Base-by-base conservation (phyloP, 2,329 filamentous ascomycete genomes). In the Sporothrix phasma region DNA sequence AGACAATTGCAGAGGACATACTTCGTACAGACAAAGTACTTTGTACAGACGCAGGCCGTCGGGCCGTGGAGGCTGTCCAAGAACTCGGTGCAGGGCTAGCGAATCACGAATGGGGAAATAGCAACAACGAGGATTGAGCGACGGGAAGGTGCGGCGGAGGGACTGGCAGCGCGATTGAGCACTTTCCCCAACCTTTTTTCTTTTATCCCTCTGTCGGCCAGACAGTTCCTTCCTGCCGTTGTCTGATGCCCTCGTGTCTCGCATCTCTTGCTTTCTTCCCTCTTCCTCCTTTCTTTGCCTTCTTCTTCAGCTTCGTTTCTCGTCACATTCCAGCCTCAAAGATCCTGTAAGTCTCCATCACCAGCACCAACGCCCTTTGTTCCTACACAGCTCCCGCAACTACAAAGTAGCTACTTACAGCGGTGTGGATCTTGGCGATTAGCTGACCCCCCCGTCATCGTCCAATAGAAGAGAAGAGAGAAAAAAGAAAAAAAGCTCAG, bases 391-490 rank as follows among this genome's bases (percentile, higher is more conserved):
- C 60, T 63, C 62, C 51, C 31, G 29, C 63, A 31, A 26, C 45
- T 61, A 53, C n/a, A n/a, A 13, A 37, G 10, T 37, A 37, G 24
- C 54, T 62, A 47, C 41, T 58, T 59, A 51, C 60, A 62, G 54
- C 43, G 41, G 43, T 59, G 65, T 67, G 63, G 66, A 64, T 45
- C 64, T 34, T 60, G 41, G 31, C 47, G 58, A 61, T 58, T 39
- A 59, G 47, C 56, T 64, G 61, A 62, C 65, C 65, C 65, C 65
- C 64, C 65, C 65, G 59, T 64, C 62, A 63, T 62, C 62, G 59
- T 49, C 41, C 34, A 56, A 61, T 61, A 56, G 63, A 11, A 11
- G 61, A 59, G 49, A 46, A 54, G 53, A 54, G 63, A 63, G 37
- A 51, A 54, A 61, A 29, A 7, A 5, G 45, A 49, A 66, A 63